A percentile compares a stretch with the other conserved stretches of the same genome.
phyloP scores from a whole-genome alignment of 768 basidiomycete species.

The Suillus paluster region DNA sequence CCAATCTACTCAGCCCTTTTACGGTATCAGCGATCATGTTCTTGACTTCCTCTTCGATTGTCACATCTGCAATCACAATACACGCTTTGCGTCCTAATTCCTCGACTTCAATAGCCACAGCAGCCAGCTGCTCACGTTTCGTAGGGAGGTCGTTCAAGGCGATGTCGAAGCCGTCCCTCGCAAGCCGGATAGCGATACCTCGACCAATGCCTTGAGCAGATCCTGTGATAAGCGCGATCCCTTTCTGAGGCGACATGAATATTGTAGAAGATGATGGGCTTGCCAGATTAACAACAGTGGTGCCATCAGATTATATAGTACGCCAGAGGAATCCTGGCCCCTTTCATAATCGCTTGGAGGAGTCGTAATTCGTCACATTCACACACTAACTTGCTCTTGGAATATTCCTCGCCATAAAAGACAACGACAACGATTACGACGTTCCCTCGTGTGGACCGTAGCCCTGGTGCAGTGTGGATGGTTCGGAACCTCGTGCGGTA shows the following conservation, averaged over 20 bases:
- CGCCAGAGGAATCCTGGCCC: not conserved
- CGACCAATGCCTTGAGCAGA: conserved; percentile 30
- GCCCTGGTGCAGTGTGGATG: not conserved
- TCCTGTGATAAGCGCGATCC: conserved; percentile 29
- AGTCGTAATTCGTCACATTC: no score
- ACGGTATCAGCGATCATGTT: conserved; percentile 18
- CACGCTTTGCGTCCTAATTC: conserved; percentile 11
- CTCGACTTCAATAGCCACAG: conserved; percentile 17
- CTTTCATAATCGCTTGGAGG: not conserved
- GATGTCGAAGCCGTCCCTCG: conserved; percentile 32
- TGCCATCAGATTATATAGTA: not conserved
- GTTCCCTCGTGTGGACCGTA: no score
- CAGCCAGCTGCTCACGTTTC: conserved; percentile 12
- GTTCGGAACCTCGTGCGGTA: not conserved
- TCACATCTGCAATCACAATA: conserved; percentile 14
- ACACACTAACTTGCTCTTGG: conserved; percentile 3
- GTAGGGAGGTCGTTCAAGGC: conserved; percentile 28
- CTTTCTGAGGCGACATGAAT: conserved; percentile 16
- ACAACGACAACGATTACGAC: not conserved
- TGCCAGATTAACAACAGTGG: not conserved
- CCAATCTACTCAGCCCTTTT: conserved; percentile 13
- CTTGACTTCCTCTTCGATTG: conserved; percentile 20
- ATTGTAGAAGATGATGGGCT: not conserved
- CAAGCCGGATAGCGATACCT: conserved; percentile 31
- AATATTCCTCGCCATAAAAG: not conserved